A percentile compares a stretch with the other conserved stretches of the same genome.
These are phyloP conservation scores for Pseudogymnoascus sp. DNA, from an alignment of 2,329 filamentous ascomycete genomes.

Conservation along the genomic window DNA sequence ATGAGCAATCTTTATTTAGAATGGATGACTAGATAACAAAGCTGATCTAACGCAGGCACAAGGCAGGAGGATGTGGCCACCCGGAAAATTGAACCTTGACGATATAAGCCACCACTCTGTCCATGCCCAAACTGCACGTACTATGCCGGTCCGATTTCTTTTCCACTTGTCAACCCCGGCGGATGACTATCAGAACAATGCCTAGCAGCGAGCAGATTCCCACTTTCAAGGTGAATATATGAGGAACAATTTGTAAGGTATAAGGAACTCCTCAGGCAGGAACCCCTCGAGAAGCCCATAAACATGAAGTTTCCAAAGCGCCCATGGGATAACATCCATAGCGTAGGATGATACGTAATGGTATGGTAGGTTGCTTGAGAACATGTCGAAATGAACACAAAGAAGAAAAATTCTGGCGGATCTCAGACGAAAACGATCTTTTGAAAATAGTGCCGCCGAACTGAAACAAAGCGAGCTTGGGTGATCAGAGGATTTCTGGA, in stretches of 20 bases:
- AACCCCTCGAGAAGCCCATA: constrained; percentile 44
- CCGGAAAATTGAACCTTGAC: constrained; percentile 13
- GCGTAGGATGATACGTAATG: constrained; percentile 50
- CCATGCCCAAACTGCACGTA: neutral
- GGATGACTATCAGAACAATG: constrained; percentile 5
- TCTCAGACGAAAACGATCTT: constrained; percentile 16
- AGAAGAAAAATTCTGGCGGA: constrained; percentile 26
- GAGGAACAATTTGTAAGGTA: constrained; percentile 7
- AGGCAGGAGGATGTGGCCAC: constrained; percentile 19
- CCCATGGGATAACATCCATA: constrained; percentile 40
- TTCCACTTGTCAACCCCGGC: neutral
- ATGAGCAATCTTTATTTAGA: constrained; percentile 22
- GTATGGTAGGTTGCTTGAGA: constrained; percentile 27
- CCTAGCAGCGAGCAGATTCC: neutral
- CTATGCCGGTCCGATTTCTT: neutral
- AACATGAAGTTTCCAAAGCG: constrained; percentile 54
- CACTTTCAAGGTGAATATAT: constrained; percentile 6
- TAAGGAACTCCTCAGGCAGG: neutral
- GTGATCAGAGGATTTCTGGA: constrained; percentile 23
- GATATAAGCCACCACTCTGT: constrained; percentile 5
- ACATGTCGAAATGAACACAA: constrained; percentile 24
- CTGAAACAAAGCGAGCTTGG: constrained; percentile 22
- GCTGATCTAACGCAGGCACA: constrained; percentile 21
- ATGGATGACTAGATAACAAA: constrained; percentile 29
- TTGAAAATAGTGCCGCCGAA: constrained; percentile 13